Evolutionary conservation across 768 basidiomycete species (phyloP), one percentile per base, ranked within the genome.

Genomic region (Botryobasidium botryosum): DNA sequence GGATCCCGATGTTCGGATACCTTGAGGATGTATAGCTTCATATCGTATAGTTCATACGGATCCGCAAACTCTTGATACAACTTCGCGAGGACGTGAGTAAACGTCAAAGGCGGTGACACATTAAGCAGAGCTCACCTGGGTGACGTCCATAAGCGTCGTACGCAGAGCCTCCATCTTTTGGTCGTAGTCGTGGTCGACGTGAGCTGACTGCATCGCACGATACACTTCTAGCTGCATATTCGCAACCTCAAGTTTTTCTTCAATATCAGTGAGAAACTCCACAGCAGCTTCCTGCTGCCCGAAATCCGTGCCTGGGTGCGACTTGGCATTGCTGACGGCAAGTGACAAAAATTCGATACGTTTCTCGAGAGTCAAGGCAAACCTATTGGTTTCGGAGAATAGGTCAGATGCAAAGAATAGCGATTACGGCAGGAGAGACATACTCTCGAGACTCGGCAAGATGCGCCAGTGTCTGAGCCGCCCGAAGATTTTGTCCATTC

Each of bases 191-290:
- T 62, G 49, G 18, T 56, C 55, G 3, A 33, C 56, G 44, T 52
- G 74, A 70, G 46, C 72, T 69, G 32, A 77, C 53, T 5, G 57
- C 60, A 49, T 42, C 29, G 20, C 27, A 7, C 21, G n/a, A 26
- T 76, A 83, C 38, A 94, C 71, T 60, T 96, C 92, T n/a, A 91
- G 64, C 57, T 99, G 94, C 6, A 97, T 87, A 62, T 92, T 83
- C 5, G 90, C 85, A 21, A 99, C 94, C 35, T 99, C 94, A 10
- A 96, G 71, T 57, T 90, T 88, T 61, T 99, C 94, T 64, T 96
- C 91, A 17, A 94, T 67, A 52, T 85, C 81, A 0, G 81, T 86
- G n/a, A 92, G 70, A 67, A 97, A 94, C 40, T 85, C 79, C 40
- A 96, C 86, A n/a, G 86, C 85, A 25, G 79, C 80, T 58, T 90